phyloP scores from a whole-genome alignment of 306 rosid species.

The Fagus crenata region DNA sequence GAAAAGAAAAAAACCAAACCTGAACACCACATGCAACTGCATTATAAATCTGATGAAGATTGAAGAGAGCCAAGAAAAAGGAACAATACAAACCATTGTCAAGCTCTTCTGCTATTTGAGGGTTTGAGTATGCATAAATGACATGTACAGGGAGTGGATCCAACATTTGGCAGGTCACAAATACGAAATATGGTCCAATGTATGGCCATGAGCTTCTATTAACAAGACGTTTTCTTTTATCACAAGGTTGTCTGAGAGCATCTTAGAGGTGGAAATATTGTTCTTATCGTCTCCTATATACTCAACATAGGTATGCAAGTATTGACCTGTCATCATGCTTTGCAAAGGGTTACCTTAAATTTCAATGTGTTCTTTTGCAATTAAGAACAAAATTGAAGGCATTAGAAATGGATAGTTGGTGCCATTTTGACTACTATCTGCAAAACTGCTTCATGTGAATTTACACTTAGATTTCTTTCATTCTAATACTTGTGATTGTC shows the following conservation, averaged over 20 bases:
- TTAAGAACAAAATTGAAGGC: not conserved
- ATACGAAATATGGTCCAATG: not conserved
- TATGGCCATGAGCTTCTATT: constrained; percentile 1
- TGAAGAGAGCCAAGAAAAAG: not conserved
- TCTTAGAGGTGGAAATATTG: not conserved
- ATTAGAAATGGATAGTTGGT: not conserved
- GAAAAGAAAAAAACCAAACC: not conserved
- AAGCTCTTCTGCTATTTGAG: not conserved
- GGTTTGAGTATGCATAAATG: not conserved
- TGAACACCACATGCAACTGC: not conserved
- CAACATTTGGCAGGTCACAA: not conserved
- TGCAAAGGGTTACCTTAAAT: not conserved
- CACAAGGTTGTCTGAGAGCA: not conserved
- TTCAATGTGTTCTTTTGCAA: not conserved
- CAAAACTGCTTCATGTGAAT: not conserved
- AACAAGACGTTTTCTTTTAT: not conserved
- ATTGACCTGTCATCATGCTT: not conserved
- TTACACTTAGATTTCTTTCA: not conserved
- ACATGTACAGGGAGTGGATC: not conserved
- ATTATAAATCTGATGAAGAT: not conserved
- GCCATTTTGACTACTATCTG: not conserved
- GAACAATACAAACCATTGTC: not conserved
- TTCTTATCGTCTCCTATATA: not conserved
- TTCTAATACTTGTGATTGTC: not conserved
- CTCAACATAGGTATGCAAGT: not conserved